Conservation (phyloP, 768 basidiomycete genomes). For the Mrakia hoshinonis region DNA sequence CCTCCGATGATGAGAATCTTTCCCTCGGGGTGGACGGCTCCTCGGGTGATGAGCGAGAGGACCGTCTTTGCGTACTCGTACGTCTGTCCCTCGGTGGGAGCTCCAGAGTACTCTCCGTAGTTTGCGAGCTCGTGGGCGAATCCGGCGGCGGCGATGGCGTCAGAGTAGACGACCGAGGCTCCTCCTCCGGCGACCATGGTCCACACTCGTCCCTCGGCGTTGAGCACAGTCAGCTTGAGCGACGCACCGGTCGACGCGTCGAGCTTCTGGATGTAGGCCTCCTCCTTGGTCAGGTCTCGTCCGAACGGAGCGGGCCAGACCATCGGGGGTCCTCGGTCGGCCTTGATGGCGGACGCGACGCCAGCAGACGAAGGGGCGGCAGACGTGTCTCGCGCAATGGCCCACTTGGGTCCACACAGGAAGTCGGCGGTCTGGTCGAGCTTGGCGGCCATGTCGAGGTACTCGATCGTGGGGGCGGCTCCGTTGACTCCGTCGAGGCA, state of each 20-base stretch:
- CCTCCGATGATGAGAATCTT: conserved; percentile 99
- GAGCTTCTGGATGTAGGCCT: conserved; percentile 97
- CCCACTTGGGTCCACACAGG: conserved; percentile 98
- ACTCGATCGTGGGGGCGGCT: conserved; percentile 71
- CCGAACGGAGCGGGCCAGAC: conserved; percentile 78
- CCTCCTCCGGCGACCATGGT: conserved; percentile 99
- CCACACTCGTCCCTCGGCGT: conserved; percentile 91
- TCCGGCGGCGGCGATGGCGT: conserved; percentile 82
- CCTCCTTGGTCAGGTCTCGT: conserved; percentile 94
- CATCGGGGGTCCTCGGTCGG: conserved; percentile 97
- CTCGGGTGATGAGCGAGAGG: conserved; percentile 89
- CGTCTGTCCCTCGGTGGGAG: conserved; percentile 94
- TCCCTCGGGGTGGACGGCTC: conserved; percentile 62
- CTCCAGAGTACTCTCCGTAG: conserved; percentile 98
- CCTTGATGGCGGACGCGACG: conserved; percentile 50
- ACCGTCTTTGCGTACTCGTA: conserved; percentile 99
- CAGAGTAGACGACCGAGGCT: conserved; percentile 60
- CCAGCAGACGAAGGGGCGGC: conserved; percentile 44
- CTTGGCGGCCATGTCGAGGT: conserved; percentile 99
- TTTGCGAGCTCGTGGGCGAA: conserved; percentile 97
- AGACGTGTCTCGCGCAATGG: conserved; percentile 82
- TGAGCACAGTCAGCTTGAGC: conserved; percentile 93
- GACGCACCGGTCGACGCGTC: conserved; percentile 96
- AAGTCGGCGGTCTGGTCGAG: conserved; percentile 96
- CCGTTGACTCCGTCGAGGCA: conserved; percentile 71